Percentiles rank a stretch among this genome's conserved stretches.
Evolutionary conservation across 2,329 filamentous ascomycete genomes (phyloP).

Genomic region (Endoconidiophora polonica): DNA sequence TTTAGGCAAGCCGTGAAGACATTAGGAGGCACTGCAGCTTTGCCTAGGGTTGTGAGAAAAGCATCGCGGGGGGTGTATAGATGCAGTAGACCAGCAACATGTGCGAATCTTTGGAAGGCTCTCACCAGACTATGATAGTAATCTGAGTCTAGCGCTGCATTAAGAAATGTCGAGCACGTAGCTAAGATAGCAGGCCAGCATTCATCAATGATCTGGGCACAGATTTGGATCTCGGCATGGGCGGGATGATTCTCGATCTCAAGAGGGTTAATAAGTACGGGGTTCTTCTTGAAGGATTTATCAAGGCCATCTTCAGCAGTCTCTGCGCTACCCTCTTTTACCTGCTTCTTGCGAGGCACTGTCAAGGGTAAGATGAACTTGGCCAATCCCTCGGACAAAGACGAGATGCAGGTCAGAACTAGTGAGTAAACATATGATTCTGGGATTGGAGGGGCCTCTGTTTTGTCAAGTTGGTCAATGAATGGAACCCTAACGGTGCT

Average conservation of each 20-base stretch:
- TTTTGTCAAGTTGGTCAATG: constrained; percentile 88
- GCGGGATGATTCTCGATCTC: constrained; percentile 56
- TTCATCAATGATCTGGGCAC: constrained; percentile 67
- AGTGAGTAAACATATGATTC: constrained; percentile 91
- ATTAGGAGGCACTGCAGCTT: constrained; percentile 80
- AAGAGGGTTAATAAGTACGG: constrained; percentile 72
- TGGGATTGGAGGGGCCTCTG: constrained; percentile 63
- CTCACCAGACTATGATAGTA: constrained; percentile 87
- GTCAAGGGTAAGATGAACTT: constrained; percentile 88
- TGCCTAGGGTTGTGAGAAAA: constrained; percentile 83
- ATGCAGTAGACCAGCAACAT: constrained; percentile 78
- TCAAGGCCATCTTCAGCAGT: constrained; percentile 22
- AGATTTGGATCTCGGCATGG: constrained; percentile 53
- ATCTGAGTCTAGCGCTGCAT: constrained; percentile 78
- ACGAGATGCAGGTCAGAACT: constrained; percentile 74
- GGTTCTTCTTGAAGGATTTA: constrained; percentile 56
- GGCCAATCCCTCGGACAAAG: constrained; percentile 77
- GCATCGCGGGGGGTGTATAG: constrained; percentile 79
- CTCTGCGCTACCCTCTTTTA: constrained; percentile 15
- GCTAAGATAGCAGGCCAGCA: constrained; percentile 95
- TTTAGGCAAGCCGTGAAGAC: constrained; percentile 45
- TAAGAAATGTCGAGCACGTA: constrained; percentile 87
- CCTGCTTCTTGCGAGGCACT: constrained; percentile 44
- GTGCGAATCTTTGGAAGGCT: constrained; percentile 86
- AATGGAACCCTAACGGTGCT: constrained; percentile 74